A percentile compares a stretch with the other conserved stretches of the same genome.
These are phyloP conservation scores for Durotheca rogersii DNA, from an alignment of 495 filamentous ascomycete species.

Conservation along the genomic window DNA sequence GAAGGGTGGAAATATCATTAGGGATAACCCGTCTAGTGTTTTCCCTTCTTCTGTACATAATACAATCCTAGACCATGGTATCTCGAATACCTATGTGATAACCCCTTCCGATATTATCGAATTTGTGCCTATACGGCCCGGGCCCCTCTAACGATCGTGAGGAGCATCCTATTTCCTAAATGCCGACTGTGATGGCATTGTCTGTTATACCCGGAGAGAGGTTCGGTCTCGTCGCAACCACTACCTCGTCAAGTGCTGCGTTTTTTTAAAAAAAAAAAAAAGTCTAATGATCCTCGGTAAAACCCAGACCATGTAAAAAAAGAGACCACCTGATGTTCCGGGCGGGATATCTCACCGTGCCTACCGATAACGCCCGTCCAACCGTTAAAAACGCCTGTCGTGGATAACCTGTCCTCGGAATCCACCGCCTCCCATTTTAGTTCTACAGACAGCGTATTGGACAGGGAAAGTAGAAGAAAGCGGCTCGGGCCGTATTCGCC, in stretches of 20 bases:
- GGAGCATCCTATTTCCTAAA: constrained; percentile 4
- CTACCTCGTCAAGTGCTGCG: not conserved
- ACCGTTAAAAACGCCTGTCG: constrained; percentile 7
- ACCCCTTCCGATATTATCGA: not conserved
- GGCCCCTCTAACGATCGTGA: not conserved
- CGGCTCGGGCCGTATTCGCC: too few relatives aligned
- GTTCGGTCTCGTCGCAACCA: constrained; percentile 6
- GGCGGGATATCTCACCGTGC: constrained; percentile 1
- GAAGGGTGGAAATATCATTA: too few relatives aligned
- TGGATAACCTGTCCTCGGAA: not conserved
- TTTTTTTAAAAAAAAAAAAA: too few relatives aligned
- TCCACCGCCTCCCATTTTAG: not conserved
- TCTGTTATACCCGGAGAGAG: constrained; percentile 7
- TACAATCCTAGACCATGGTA: constrained; percentile 33
- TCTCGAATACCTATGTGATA: constrained; percentile 8
- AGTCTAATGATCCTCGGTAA: too few relatives aligned
- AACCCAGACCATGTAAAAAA: too few relatives aligned
- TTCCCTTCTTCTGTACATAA: constrained; percentile 40
- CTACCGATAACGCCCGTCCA: constrained; percentile 15
- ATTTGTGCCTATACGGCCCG: not conserved
- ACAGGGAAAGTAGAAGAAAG: too few relatives aligned
- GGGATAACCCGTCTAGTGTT: too few relatives aligned
- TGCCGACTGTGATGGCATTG: constrained; percentile 6
- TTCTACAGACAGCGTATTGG: too few relatives aligned
- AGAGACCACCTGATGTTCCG: too few relatives aligned